Base-by-base conservation (phyloP, 2,329 filamentous ascomycete genomes). In the Beauveria caledonica region DNA sequence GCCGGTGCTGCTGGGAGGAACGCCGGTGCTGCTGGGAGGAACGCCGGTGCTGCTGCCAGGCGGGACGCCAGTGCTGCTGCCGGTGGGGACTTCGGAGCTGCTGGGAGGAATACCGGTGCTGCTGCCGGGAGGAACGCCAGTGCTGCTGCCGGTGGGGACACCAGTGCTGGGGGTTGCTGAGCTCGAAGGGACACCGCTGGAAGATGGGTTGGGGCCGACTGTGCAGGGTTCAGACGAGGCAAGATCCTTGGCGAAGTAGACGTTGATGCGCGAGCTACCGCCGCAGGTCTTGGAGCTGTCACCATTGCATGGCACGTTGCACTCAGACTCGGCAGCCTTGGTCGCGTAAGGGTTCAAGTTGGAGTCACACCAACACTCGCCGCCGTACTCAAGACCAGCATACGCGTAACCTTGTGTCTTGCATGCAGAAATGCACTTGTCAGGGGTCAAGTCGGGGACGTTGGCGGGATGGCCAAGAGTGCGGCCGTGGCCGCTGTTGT, bases 301-400 rank as follows among this genome's bases (percentile, higher is more conserved):
- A 27, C 72, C 74, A n/a, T 64, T 67, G 64, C 74, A 76, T 11
- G 68, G 64, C 58, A 65, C 66, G 46, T 71, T 69, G 63, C 72
- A 74, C 25, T 68, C 60, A 57, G 60, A 45, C n/a, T 67, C 61
- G 54, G 72, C 67, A 11, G 73, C 75, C 42, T 72, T 66, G 36
- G 62, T 63, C 2, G 75, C 78, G 56, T 73, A 72, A 63, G 79
- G 79, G 45, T 79, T 81, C 33, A 85, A 72, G 36, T 84, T 76
- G 42, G 78, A 78, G 48, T 79, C 79, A 64, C 80, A 82, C 67
- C 74, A 81, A 64, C 78, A 81, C 65, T 80, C 75, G 25, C 72
- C 66, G 21, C 75, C 75, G 58, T 72, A 80, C 69, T 82, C 77
- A 10, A 75, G 72, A 59, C 79, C 79, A 25, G 79, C 79, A 57